These are phyloP conservation scores for Postia placenta DNA, from an alignment of 768 basidiomycete species.

Conservation along the genomic window DNA sequence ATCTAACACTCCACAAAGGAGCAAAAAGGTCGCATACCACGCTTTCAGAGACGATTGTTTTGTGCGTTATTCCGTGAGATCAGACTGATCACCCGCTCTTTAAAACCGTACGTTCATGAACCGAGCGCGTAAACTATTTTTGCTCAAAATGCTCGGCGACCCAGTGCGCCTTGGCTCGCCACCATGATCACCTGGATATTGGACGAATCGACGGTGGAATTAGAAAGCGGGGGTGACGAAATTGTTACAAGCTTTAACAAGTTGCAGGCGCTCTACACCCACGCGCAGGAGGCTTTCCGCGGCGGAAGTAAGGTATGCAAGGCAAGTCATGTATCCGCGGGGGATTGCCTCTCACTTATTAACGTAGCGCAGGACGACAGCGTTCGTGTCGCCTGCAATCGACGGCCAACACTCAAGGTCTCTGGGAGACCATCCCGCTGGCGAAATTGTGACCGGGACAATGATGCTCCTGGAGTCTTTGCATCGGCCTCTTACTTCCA, in stretches of 20 bases:
- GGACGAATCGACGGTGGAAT: slow-evolving; percentile 30
- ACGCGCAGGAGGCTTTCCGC: slow-evolving; percentile 42
- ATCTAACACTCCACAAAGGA: slow-evolving; percentile 38
- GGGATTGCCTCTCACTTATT: neutral
- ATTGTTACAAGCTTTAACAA: slow-evolving; percentile 39
- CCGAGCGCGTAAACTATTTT: neutral
- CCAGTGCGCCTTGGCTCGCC: slow-evolving; percentile 20
- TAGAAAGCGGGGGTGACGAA: slow-evolving; percentile 15
- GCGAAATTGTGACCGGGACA: slow-evolving; percentile 9
- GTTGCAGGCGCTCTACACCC: slow-evolving; percentile 43
- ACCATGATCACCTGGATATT: slow-evolving; percentile 25
- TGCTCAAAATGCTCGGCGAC: no score
- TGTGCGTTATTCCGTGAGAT: slow-evolving; percentile 59
- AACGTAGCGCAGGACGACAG: slow-evolving; percentile 38
- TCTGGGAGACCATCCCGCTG: neutral
- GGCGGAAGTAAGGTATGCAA: slow-evolving; percentile 38
- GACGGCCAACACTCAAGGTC: slow-evolving; percentile 3
- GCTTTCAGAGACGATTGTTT: slow-evolving; percentile 54
- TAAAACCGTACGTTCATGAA: slow-evolving; percentile 46
- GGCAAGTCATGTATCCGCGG: neutral
- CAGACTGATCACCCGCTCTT: slow-evolving; percentile 53
- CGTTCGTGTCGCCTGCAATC: slow-evolving; percentile 15
- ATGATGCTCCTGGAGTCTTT: slow-evolving; percentile 14
- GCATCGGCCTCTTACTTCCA: slow-evolving; percentile 4
- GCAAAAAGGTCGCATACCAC: slow-evolving; percentile 39